These are phyloP conservation scores for Candida sanyaensis DNA, from an alignment of 1,139 yeast species.

Conservation along the genomic window DNA sequence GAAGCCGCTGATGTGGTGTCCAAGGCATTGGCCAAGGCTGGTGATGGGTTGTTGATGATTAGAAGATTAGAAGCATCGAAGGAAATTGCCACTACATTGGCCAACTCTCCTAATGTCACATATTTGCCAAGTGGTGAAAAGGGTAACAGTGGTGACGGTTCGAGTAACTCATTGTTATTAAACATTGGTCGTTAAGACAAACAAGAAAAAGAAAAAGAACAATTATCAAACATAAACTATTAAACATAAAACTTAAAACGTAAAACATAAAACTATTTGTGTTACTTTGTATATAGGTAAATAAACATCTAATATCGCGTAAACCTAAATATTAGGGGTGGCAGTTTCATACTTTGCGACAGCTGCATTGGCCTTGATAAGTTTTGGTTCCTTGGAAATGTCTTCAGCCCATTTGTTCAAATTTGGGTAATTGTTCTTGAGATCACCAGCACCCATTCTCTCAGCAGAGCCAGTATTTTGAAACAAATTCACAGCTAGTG, in stretches of 20 bases:
- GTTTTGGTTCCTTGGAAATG: constrained; percentile 21
- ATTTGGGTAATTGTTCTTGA: constrained; percentile 21
- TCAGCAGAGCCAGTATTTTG: constrained; percentile 6
- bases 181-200: constrained; percentile 36
- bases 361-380: constrained; percentile 21
- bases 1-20: constrained; percentile 97
- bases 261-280: no score
- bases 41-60: constrained; percentile 92
- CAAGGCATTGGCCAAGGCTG: constrained; percentile 89
- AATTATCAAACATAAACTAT: no score
- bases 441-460: constrained; percentile 9
- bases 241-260: no score
- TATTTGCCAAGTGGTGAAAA: constrained; percentile 71
- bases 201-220: no score
- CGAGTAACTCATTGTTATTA: constrained; percentile 41
- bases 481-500: constrained; percentile 27
- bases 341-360: constrained; percentile 11
- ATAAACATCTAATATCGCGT: no score
- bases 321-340: constrained; percentile 12
- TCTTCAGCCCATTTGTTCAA: constrained; percentile 27
- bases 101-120: constrained; percentile 84
- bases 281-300: no score
- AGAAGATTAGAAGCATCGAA: constrained; percentile 96
- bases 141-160: constrained; percentile 27
- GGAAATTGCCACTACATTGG: constrained; percentile 89